These are phyloP conservation scores for Rhynchosporium graminicola DNA, from an alignment of 2,329 filamentous ascomycete species.

Conservation along the genomic window DNA sequence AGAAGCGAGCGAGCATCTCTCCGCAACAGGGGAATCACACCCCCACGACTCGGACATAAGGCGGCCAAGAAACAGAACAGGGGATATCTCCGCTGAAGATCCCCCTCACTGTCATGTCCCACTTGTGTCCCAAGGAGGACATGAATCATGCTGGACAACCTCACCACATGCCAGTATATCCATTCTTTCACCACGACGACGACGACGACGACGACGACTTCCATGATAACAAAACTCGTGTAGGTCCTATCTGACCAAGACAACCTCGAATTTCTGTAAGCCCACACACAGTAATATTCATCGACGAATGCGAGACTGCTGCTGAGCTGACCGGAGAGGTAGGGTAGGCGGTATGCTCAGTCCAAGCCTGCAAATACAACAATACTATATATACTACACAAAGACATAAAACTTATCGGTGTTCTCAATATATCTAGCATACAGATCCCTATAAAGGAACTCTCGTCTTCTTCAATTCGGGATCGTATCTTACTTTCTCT, in stretches of 20 bases:
- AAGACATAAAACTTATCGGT: neutral
- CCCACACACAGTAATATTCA: too few relatives aligned
- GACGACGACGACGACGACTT: too few relatives aligned
- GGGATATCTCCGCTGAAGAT: neutral
- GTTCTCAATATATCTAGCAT: too few relatives aligned
- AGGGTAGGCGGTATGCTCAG: neutral
- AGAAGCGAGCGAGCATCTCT: too few relatives aligned
- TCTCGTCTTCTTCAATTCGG: conserved; percentile 3
- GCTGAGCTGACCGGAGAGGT: neutral
- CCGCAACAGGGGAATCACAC: too few relatives aligned
- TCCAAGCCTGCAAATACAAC: neutral
- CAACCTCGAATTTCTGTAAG: too few relatives aligned
- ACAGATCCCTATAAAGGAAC: neutral
- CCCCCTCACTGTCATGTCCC: neutral
- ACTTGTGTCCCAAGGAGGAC: neutral
- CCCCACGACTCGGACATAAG: conserved; percentile 8
- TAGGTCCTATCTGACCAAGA: too few relatives aligned
- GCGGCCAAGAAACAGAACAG: neutral
- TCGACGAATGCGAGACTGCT: neutral
- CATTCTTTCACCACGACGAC: too few relatives aligned
- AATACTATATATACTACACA: too few relatives aligned
- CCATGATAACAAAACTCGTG: too few relatives aligned
- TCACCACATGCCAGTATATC: neutral
- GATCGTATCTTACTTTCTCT: conserved; percentile 25
- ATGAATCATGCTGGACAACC: conserved; percentile 1